phyloP scores from a whole-genome alignment of 2,329 filamentous ascomycete genomes.

The Aspergillus piperis region DNA sequence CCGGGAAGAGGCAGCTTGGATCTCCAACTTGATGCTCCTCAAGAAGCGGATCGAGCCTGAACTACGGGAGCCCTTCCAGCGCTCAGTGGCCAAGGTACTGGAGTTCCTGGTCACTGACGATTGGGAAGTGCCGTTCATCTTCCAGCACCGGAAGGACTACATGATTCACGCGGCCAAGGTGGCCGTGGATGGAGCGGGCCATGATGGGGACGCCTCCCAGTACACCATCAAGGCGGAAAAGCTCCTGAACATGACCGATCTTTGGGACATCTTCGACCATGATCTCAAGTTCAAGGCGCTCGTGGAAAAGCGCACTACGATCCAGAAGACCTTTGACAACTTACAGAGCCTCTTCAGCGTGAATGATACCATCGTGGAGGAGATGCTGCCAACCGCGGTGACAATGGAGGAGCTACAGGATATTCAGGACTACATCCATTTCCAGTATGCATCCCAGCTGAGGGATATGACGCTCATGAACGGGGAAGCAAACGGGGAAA shows the following conservation, averaged over 20 bases:
- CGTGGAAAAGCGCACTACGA: constrained; percentile 83
- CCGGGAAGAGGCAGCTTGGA: constrained; percentile 88
- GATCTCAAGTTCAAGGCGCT: constrained; percentile 95
- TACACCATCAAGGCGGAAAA: constrained; percentile 79
- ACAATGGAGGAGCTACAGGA: constrained; percentile 97
- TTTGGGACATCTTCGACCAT: constrained; percentile 93
- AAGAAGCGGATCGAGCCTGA: constrained; percentile 76
- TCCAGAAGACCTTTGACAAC: constrained; percentile 76
- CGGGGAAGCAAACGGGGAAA: constrained; percentile 61
- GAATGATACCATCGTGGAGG: constrained; percentile 73
- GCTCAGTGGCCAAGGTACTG: constrained; percentile 85
- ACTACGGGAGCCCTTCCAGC: constrained; percentile 78
- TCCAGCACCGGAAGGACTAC: constrained; percentile 97
- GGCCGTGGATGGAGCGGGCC: constrained; percentile 61
- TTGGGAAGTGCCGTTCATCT: constrained; percentile 95
- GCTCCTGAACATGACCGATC: constrained; percentile 84
- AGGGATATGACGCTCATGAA: constrained; percentile 72
- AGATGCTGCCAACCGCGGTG: constrained; percentile 75
- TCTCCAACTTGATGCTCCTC: constrained; percentile 83
- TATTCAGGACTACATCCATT: constrained; percentile 93
- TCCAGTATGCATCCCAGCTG: constrained; percentile 82
- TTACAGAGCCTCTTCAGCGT: constrained; percentile 67
- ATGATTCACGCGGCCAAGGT: constrained; percentile 82
- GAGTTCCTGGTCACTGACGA: constrained; percentile 95
- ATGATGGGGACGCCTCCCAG: constrained; percentile 70